A percentile compares a stretch with the other conserved stretches of the same genome.
Evolutionary conservation across 2,329 filamentous ascomycete genomes (phyloP).

Genomic region (Sporothrix mexicana): DNA sequence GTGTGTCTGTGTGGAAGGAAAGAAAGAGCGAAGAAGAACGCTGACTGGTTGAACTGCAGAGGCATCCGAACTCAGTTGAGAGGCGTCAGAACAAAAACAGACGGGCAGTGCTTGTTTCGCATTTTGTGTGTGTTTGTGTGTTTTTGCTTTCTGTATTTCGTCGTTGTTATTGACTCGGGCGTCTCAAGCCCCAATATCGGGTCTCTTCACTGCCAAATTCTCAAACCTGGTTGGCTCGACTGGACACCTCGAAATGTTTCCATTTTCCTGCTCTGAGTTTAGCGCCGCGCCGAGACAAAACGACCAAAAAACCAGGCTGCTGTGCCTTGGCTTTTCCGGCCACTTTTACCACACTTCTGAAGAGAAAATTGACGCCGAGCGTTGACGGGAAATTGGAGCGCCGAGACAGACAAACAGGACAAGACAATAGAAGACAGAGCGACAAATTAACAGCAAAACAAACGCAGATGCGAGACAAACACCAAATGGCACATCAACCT

Average conservation of each 20-base stretch:
- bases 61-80: not conserved
- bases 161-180: not conserved
- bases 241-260: not conserved
- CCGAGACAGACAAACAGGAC: conserved; percentile 1
- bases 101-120: conserved; percentile 18
- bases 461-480: not conserved
- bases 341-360: too few species aligned
- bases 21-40: not conserved
- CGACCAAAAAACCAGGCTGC: not conserved
- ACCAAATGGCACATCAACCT: not conserved
- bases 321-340: not conserved
- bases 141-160: not conserved
- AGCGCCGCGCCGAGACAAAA: conserved; percentile 24
- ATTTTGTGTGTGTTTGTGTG: conserved; percentile 3
- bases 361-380: not conserved
- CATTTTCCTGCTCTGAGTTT: conserved; percentile 23
- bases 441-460: not conserved
- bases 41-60: not conserved
- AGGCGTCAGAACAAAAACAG: not conserved
- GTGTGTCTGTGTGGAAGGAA: not conserved
- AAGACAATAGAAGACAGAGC: not conserved
- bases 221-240: conserved; percentile 9
- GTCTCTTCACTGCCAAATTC: not conserved
- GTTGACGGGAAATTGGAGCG: conserved; percentile 11
- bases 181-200: too few species aligned